Evolutionary conservation across 148 eudicot genomes (phyloP).

Genomic region (Agrostemma githago): DNA sequence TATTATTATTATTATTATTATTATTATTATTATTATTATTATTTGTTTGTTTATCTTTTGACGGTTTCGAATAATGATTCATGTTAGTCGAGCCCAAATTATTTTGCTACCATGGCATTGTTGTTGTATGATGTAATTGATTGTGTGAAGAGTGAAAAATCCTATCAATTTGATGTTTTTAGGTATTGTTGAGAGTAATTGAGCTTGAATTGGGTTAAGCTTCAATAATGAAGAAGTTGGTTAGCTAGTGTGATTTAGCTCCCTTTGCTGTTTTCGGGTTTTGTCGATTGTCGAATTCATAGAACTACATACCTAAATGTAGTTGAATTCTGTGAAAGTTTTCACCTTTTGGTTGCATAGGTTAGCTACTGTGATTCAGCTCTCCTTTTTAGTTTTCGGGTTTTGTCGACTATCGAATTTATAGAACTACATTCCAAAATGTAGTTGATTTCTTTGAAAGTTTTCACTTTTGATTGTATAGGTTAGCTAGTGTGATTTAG

Average conservation of each 20-base stretch:
- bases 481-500: not conserved
- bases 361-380: too few species aligned
- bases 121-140: conserved; percentile 8
- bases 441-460: too few species aligned
- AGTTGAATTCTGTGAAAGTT: too few species aligned
- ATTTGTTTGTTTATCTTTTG: not conserved
- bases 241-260: not conserved
- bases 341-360: too few species aligned
- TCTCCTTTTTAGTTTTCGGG: too few species aligned
- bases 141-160: not conserved
- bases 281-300: too few species aligned
- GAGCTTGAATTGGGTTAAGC: conserved; percentile 12
- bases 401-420: too few species aligned
- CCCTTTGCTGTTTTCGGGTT: not conserved
- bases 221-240: conserved; percentile 3
- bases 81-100: not conserved
- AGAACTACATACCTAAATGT: too few species aligned
- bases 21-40: too few species aligned
- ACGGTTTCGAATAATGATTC: not conserved
- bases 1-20: too few species aligned
- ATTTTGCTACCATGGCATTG: not conserved
- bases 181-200: not conserved
- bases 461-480: too few species aligned
- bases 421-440: too few species aligned
- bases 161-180: not conserved